Base-by-base conservation (phyloP, 352 stramenopile species). In the Phytopythium vexans region DNA sequence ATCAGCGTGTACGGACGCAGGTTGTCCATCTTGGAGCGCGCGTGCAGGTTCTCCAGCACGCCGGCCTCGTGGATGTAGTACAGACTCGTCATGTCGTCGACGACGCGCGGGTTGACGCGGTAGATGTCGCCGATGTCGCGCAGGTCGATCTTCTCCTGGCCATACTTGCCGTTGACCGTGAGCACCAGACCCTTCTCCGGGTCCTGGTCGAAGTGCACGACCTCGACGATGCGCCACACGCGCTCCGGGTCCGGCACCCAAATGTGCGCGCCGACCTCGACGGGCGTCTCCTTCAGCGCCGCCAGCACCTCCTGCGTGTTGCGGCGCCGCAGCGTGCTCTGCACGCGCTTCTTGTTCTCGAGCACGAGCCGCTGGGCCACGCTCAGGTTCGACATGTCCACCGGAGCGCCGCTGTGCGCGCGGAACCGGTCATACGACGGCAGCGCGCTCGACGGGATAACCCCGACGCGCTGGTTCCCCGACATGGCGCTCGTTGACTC, bases 1-100 rank as follows among this genome's bases (percentile, higher is more conserved):
- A 94, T 94, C 62, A 93, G 79, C 64, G 85, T 92, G 60, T 94
- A 94, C 21, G 85, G 85, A 8, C 82, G 69, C 54, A 92, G 60
- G 58, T 91, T 85, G 44, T 89, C 82, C 5, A 72, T 60, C 56
- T 84, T 86, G 47, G 77, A 87, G 49, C 85, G 80, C 47, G 82
- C 80, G 41, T 79, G 68, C 16, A 94, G 58, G 60, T 94, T 94
- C 55, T 89, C 80, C 1, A 94, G 56, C 51, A 94, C 91, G 32
- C 85, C 85, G 32, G 85, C 82, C 60, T 94, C 85, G 68, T 94
- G 85, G 66, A 94, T 94, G 66, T 92, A 94, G 70, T 94, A 94
- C 27, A 94, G 72, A 14, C 75, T 55, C 38, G 85, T 94, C 85
- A 94, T 94, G 66, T 94, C 85, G 62, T 94, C 85, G 7, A 92